A percentile compares a stretch with the other conserved stretches of the same genome.
Conservation (phyloP, 352 stramenopile genomes). For the Phytophthora pseudosyringae region DNA sequence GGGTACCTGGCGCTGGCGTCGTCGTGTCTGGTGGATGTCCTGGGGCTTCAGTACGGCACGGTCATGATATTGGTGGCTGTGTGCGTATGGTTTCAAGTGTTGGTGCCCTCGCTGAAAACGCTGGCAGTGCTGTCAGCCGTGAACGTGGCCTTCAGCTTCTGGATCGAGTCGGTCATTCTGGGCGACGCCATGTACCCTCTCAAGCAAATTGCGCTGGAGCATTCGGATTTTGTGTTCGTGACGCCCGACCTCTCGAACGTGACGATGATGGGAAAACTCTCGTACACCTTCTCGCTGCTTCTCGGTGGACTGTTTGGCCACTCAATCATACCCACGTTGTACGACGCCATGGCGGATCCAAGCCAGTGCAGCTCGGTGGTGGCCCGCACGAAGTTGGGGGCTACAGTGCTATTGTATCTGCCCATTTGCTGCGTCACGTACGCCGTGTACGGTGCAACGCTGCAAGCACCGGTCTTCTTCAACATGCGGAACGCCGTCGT, state of each 20-base stretch:
- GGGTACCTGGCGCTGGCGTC: slow-evolving; percentile 64
- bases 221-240: slow-evolving; percentile 69
- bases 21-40: slow-evolving; percentile 66
- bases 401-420: slow-evolving; percentile 66
- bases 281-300: slow-evolving; percentile 77
- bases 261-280: slow-evolving; percentile 63
- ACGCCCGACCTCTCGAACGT: slow-evolving; percentile 65
- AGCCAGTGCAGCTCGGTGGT: slow-evolving; percentile 60
- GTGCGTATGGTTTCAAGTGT: slow-evolving; percentile 71
- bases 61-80: slow-evolving; percentile 59
- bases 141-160: slow-evolving; percentile 82
- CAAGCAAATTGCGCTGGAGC: slow-evolving; percentile 71
- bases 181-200: slow-evolving; percentile 85
- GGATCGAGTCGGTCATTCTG: slow-evolving; percentile 84
- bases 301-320: slow-evolving; percentile 74
- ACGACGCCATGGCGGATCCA: slow-evolving; percentile 74
- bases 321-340: slow-evolving; percentile 77
- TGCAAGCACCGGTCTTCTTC: slow-evolving; percentile 82
- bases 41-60: slow-evolving; percentile 58
- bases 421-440: slow-evolving; percentile 82
- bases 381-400: slow-evolving; percentile 52
- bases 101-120: slow-evolving; percentile 65
- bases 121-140: slow-evolving; percentile 67
- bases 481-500: slow-evolving; percentile 84
- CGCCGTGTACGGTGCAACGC: slow-evolving; percentile 75